Percentiles rank a stretch among this genome's conserved stretches.
Evolutionary conservation across 345 rosid species (phyloP).

Genomic region (Syzygium jambos): DNA sequence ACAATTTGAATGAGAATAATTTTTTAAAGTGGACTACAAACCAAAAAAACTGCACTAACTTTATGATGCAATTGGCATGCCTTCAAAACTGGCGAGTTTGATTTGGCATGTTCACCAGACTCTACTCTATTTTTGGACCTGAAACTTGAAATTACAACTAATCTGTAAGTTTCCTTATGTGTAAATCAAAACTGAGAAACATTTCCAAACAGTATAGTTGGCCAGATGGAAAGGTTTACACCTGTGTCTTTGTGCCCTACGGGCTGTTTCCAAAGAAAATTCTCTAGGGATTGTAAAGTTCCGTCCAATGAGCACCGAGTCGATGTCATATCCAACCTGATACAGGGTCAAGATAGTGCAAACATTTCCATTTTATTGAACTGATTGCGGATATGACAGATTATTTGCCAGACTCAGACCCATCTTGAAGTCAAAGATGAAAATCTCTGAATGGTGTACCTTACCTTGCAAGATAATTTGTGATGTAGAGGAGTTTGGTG

Average conservation of each 20-base stretch:
- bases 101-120: constrained; percentile 15
- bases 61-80: constrained; percentile 40
- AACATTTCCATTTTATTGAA: not conserved
- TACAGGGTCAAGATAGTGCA: not conserved
- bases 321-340: constrained; percentile 21
- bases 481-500: constrained; percentile 48
- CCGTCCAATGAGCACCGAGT: constrained; percentile 3
- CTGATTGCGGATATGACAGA: not conserved
- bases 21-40: not conserved
- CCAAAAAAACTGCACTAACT: constrained; percentile 14
- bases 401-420: not conserved
- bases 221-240: not conserved
- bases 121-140: constrained; percentile 26
- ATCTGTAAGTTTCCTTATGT: not conserved
- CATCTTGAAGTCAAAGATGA: not conserved
- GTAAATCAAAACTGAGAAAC: not conserved
- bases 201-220: not conserved
- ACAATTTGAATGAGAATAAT: not conserved
- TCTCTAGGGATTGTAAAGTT: constrained; percentile 48
- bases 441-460: not conserved
- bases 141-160: constrained; percentile 12
- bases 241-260: constrained; percentile 44
- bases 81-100: constrained; percentile 17
- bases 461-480: constrained; percentile 37
- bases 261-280: constrained; percentile 50